phyloP scores from a whole-genome alignment of 1,284 basidiomycete species.

The Mycena citricolor region DNA sequence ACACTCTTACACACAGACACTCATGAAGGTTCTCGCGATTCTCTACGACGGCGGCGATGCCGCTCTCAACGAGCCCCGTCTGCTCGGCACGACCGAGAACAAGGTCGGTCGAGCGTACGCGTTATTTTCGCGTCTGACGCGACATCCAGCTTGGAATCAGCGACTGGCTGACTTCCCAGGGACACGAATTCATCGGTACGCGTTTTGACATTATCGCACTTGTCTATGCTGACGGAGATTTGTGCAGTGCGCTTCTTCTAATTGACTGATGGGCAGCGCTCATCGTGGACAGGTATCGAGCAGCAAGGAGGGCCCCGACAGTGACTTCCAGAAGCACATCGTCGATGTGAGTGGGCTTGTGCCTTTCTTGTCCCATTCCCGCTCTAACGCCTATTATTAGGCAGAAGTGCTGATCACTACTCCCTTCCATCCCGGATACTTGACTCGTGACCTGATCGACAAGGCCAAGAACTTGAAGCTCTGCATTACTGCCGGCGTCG shows the following conservation, averaged over 20 bases:
- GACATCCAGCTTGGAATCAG: constrained; percentile 64
- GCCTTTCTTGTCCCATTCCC: neutral
- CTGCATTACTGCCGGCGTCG: constrained; percentile 92
- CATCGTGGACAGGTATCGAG: constrained; percentile 79
- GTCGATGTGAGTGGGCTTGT: constrained; percentile 60
- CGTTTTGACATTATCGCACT: constrained; percentile 2
- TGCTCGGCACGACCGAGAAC: constrained; percentile 91
- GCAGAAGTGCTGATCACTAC: constrained; percentile 85
- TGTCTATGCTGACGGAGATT: neutral
- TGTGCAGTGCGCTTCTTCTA: constrained; percentile 4
- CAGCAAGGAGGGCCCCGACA: constrained; percentile 86
- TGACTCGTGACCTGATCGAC: constrained; percentile 77
- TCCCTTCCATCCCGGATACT: constrained; percentile 91
- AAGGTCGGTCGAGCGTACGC: constrained; percentile 44
- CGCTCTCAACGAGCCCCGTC: constrained; percentile 78
- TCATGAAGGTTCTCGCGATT: constrained; percentile 71
- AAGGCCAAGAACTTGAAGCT: constrained; percentile 91
- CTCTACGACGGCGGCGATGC: constrained; percentile 76
- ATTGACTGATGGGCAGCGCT: neutral
- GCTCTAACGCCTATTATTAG: constrained; percentile 32
- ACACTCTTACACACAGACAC: constrained; percentile 33
- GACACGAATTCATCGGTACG: constrained; percentile 75
- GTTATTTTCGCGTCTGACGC: neutral
- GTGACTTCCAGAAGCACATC: constrained; percentile 87
- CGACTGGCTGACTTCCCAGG: constrained; percentile 71